Evolutionary conservation across 495 filamentous ascomycete species (phyloP), one percentile per base, ranked within the genome.

Genomic region (Hapsidospora chrysogenum): DNA sequence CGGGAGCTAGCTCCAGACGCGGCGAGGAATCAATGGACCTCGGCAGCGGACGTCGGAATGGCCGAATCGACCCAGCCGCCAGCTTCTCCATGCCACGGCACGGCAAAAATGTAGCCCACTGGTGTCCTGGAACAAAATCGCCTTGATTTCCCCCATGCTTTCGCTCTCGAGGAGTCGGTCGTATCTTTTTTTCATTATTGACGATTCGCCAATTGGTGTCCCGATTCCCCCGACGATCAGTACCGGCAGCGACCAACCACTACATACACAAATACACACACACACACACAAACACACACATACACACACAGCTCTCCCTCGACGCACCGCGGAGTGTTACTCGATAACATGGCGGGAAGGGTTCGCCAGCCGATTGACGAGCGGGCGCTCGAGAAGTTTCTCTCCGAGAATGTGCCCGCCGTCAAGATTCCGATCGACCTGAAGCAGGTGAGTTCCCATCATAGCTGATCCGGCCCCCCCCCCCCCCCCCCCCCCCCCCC

Each of bases 281-380:
- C n/a, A n/a, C n/a, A n/a, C n/a, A n/a, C n/a, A n/a, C n/a, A n/a
- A n/a, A n/a, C n/a, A n/a, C n/a, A n/a, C n/a, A n/a, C n/a, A n/a
- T n/a, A n/a, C n/a, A n/a, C n/a, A n/a, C n/a, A n/a, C n/a, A n/a
- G n/a, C n/a, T n/a, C n/a, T n/a, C n/a, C n/a, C n/a, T n/a, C n/a
- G n/a, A n/a, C n/a, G n/a, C n/a, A n/a, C n/a, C n/a, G n/a, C n/a
- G n/a, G n/a, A n/a, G n/a, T n/a, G n/a, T n/a, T n/a, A n/a, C n/a
- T n/a, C 3, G 18, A 17, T 9, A 45, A 39, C 15, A 97, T 97
- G 89, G 87, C 89, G 17, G 87, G 89, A 38, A 60, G 61, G 21
- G 71, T 97, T 36, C 73, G 89, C 44, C 87, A 96, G 43, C 82
- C 80, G 19, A 92, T 97, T 50, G 77, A 93, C 46, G 54, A 85